Conservation (phyloP, 306 rosid species). For the Datisca glomerata region DNA sequence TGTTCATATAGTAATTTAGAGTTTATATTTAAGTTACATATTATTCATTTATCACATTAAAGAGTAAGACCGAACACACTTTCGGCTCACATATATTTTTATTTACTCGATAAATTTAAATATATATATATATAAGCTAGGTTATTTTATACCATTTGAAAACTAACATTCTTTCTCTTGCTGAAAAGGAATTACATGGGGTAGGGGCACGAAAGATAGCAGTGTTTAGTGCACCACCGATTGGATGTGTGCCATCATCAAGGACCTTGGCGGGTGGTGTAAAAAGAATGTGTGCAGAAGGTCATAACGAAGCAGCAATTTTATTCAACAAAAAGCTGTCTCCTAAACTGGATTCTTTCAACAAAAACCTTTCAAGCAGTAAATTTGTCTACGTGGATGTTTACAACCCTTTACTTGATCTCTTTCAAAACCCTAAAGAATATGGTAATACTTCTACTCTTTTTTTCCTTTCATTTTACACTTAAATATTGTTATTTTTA, state of each 20-base stretch:
- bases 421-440: constrained; percentile 32
- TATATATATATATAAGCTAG: background rate
- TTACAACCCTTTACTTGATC: constrained; percentile 29
- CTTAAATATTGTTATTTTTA: too few species aligned
- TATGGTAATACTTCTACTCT: constrained; percentile 26
- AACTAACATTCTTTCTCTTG: too few species aligned
- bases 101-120: background rate
- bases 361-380: constrained; percentile 12
- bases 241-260: constrained; percentile 65
- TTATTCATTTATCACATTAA: too few species aligned
- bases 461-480: too few species aligned
- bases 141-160: constrained; percentile 4
- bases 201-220: constrained; percentile 63
- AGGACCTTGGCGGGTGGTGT: constrained; percentile 45
- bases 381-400: constrained; percentile 30
- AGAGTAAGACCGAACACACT: too few species aligned
- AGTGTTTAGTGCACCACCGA: constrained; percentile 28
- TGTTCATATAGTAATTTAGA: too few species aligned
- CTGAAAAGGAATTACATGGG: constrained; percentile 50
- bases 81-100: background rate
- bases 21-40: too few species aligned
- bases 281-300: constrained; percentile 21
- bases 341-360: constrained; percentile 8
- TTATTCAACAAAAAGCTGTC: constrained; percentile 45
- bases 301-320: constrained; percentile 27